Base-by-base conservation (phyloP, 2,329 filamentous ascomycete species). In the Paramyrothecium roridum region DNA sequence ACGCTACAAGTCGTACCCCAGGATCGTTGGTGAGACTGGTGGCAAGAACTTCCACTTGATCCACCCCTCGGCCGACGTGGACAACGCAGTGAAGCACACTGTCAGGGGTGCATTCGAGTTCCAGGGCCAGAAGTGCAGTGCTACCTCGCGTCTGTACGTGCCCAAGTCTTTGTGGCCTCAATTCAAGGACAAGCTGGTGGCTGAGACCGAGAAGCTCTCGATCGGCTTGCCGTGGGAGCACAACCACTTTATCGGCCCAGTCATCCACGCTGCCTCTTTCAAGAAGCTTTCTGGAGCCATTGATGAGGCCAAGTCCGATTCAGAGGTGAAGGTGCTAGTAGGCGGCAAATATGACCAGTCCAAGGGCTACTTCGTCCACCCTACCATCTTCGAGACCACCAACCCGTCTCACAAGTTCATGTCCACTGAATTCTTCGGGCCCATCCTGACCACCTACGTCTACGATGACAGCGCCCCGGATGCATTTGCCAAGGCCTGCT, bases 11-110 rank as follows among this genome's bases (percentile, higher is more conserved):
- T 86, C 88, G 64, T 98, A 97, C 74, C 92, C 91, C 48, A 87
- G 91, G 64, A 89, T 96, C 60, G 90, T 96, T 4, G 91, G 91
- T 57, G 91, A 96, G 80, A 96, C 91, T 26, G 91, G 91, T 57
- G 91, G 91, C 70, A 96, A 96, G 84, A 96, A 96, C 80, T 96
- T 93, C 80, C 91, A 96, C 73, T 75, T 96, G 52, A 74, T 96
- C 33, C 91, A 96, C 77, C 77, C 80, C 48, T 87, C 85, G 3
- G 91, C 91, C 43, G 89, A 96, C 63, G 75, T 95, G 51, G 77
- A 85, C 57, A 95, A 93, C 67, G 91, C 91, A 12, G 90, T 84
- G 34, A 80, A 90, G 61, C 89, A 96, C 72, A 95, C 90, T 6
- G 84, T 96, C 33, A 89, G 92, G 54, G 91, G 90, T 50, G 91